phyloP scores from a whole-genome alignment of 352 stramenopile genomes.

The Globisporangium nunn region DNA sequence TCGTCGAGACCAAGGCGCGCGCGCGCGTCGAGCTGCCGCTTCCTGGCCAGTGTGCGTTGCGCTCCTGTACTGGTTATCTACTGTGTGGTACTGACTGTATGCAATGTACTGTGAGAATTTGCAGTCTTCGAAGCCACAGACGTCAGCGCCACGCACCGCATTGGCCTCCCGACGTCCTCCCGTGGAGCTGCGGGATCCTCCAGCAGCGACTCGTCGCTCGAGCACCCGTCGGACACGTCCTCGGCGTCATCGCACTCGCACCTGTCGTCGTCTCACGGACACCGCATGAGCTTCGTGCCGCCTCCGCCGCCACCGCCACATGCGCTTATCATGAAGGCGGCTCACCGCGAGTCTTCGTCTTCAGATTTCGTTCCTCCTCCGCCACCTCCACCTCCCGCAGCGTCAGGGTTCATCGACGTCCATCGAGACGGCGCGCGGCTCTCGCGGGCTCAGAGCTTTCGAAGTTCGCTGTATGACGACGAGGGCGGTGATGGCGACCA shows the following conservation, averaged over 20 bases:
- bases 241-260: conserved; percentile 32
- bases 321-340: conserved; percentile 8
- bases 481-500: conserved; percentile 23
- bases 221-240: conserved; percentile 44
- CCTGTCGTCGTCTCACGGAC: neutral
- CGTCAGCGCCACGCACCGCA: conserved; percentile 11
- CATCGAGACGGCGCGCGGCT: conserved; percentile 15
- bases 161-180: conserved; percentile 11
- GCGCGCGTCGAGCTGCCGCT: conserved; percentile 66
- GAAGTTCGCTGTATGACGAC: conserved; percentile 36
- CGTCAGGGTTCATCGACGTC: conserved; percentile 11
- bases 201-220: conserved; percentile 25
- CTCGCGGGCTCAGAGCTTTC: conserved; percentile 50
- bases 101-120: neutral
- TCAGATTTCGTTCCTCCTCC: conserved; percentile 10
- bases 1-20: conserved; percentile 56
- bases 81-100: neutral
- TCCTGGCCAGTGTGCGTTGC: conserved; percentile 65
- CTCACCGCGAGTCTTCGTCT: conserved; percentile 5
- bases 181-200: conserved; percentile 27
- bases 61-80: too few species aligned
- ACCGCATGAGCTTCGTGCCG: conserved; percentile 16
- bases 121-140: conserved; percentile 48
- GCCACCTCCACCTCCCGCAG: conserved; percentile 12
- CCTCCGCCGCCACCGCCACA: conserved; percentile 13